Evolutionary conservation across 495 filamentous ascomycete species (phyloP).

Genomic region (Neurospora tetrasperma): DNA sequence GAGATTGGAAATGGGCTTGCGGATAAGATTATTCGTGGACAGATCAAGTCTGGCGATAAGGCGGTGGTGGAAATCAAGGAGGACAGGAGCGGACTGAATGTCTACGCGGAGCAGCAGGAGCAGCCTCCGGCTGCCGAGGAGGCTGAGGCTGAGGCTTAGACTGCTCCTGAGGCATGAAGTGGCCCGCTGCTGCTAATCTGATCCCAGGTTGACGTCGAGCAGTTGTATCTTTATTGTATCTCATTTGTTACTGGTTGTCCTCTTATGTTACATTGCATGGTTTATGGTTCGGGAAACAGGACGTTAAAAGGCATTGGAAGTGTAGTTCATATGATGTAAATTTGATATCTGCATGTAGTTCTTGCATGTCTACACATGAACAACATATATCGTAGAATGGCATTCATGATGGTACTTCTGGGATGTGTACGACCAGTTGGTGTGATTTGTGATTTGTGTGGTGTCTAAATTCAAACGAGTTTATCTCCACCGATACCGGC

Average conservation of each 20-base stretch:
- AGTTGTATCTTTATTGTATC: not conserved
- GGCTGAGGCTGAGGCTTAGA: not conserved
- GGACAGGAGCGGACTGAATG: conserved; percentile 40
- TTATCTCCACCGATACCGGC: not conserved
- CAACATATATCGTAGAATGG: not conserved
- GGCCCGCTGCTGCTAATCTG: not conserved
- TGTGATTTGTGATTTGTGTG: not conserved
- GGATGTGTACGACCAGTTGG: not conserved
- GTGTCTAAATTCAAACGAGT: no score
- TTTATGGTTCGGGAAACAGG: not conserved
- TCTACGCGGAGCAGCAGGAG: conserved; percentile 11
- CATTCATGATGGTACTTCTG: not conserved
- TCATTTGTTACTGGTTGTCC: not conserved
- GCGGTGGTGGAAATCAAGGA: conserved; percentile 57
- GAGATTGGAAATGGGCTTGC: conserved; percentile 82
- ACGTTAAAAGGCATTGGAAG: not conserved
- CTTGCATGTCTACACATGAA: not conserved
- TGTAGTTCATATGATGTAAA: not conserved
- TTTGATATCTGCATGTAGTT: not conserved
- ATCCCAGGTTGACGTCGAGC: not conserved
- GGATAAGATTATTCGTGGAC: conserved; percentile 81
- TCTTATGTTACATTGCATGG: not conserved
- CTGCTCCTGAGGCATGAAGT: not conserved
- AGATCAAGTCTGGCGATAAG: conserved; percentile 62
- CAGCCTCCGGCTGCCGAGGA: not conserved